Evolutionary conservation across 805 yeast genomes (phyloP).

Genomic region (Phaffomyces antillensis): DNA sequence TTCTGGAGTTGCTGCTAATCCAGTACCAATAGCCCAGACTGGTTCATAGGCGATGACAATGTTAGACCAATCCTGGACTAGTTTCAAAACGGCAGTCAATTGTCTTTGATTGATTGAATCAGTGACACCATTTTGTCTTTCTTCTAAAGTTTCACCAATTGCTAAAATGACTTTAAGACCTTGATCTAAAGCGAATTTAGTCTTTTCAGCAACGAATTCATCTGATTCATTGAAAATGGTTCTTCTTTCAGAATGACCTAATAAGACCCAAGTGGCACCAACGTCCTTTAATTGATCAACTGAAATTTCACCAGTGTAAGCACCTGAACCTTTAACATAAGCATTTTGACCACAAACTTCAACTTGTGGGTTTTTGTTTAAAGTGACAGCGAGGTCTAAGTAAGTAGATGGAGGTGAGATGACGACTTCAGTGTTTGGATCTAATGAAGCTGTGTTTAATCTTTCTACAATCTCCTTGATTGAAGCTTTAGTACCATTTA

Average conservation of each 20-base stretch:
- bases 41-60: conserved; percentile 98
- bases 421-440: conserved; percentile 82
- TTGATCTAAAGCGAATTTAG: conserved; percentile 84
- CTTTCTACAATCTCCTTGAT: conserved; percentile 76
- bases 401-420: conserved; percentile 95
- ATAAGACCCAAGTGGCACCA: conserved; percentile 89
- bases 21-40: conserved; percentile 99
- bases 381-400: conserved; percentile 65
- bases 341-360: conserved; percentile 88
- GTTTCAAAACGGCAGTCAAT: conserved; percentile 78
- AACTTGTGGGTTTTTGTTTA: conserved; percentile 65
- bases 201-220: conserved; percentile 87
- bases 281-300: conserved; percentile 84
- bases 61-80: conserved; percentile 82
- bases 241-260: conserved; percentile 99
- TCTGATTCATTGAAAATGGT: conserved; percentile 85
- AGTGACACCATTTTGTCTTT: conserved; percentile 85
- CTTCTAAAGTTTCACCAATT: conserved; percentile 96
- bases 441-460: conserved; percentile 72
- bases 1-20: conserved; percentile 96
- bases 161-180: conserved; percentile 92
- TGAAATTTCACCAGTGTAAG: conserved; percentile 95
- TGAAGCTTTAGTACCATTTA: conserved; percentile 90
- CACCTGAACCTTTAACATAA: conserved; percentile 84
- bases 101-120: conserved; percentile 83